These are phyloP conservation scores for Arachis monticola DNA, from an alignment of 331 rosid genomes.

Conservation along the genomic window DNA sequence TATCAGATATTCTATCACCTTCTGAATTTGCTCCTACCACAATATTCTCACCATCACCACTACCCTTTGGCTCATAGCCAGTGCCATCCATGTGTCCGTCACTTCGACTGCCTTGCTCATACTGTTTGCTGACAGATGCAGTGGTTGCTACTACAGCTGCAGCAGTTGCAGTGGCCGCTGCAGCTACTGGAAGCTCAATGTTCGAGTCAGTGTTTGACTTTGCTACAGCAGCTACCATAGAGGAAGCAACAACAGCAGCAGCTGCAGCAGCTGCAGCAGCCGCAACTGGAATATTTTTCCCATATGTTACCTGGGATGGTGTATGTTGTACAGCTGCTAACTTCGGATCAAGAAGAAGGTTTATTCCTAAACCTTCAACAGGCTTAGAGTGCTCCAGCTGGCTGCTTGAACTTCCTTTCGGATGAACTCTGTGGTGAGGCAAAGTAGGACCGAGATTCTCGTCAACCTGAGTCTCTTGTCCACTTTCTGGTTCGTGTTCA, in stretches of 20 bases:
- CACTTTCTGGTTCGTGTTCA: constrained; percentile 46
- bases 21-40: constrained; percentile 54
- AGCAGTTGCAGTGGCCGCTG: constrained; percentile 95
- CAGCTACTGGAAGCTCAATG: constrained; percentile 86
- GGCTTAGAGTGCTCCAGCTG: constrained; percentile 60
- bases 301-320: constrained; percentile 59
- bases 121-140: constrained; percentile 85
- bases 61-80: constrained; percentile 61
- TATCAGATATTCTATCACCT: constrained; percentile 72
- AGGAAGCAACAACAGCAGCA: constrained; percentile 94
- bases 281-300: constrained; percentile 81
- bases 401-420: constrained; percentile 56
- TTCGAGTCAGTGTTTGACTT: constrained; percentile 67
- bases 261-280: constrained; percentile 83
- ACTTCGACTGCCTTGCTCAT: constrained; percentile 69
- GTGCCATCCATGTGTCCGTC: constrained; percentile 64
- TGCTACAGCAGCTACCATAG: constrained; percentile 88
- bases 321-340: constrained; percentile 49
- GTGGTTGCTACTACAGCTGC: constrained; percentile 97
- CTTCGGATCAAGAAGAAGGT: constrained; percentile 52
- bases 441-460: constrained; percentile 38
- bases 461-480: constrained; percentile 31
- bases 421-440: constrained; percentile 53
- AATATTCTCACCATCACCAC: constrained; percentile 61
- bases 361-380: constrained; percentile 67